A percentile compares a stretch with the other conserved stretches of the same genome.
phyloP scores from a whole-genome alignment of 768 basidiomycete genomes.

The Amanita fuliginea region DNA sequence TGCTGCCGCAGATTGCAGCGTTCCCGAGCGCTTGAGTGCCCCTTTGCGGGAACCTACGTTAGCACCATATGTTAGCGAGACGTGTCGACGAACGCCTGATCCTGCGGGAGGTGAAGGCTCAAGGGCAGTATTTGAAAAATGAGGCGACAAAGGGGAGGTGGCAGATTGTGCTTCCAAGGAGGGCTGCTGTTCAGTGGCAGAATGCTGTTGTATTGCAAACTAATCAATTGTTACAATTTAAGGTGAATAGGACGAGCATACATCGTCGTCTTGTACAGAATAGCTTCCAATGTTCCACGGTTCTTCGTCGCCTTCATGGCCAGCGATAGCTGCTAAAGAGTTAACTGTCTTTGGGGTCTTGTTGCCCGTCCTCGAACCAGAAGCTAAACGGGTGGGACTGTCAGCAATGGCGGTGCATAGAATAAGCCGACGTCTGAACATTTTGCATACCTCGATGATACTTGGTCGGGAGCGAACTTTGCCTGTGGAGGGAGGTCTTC shows the following conservation, averaged over 20 bases:
- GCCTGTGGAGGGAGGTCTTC: conserved; percentile 69
- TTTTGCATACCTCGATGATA: conserved; percentile 57
- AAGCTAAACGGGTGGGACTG: conserved; percentile 25
- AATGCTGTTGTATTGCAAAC: conserved; percentile 11
- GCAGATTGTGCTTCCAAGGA: conserved; percentile 21
- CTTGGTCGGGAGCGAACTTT: conserved; percentile 70
- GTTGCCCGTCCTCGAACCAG: conserved; percentile 45
- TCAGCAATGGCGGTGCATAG: conserved; percentile 6
- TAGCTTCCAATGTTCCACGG: conserved; percentile 67
- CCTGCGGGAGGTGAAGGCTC: conserved; percentile 61
- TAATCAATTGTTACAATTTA: background rate
- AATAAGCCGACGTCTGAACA: conserved; percentile 1
- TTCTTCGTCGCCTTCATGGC: conserved; percentile 82
- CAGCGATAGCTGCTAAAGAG: conserved; percentile 76
- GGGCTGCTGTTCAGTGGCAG: conserved; percentile 13
- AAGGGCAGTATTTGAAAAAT: conserved; percentile 36
- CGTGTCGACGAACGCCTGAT: conserved; percentile 67
- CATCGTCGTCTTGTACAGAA: conserved; percentile 58
- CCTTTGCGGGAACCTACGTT: conserved; percentile 41
- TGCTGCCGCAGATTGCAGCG: conserved; percentile 47
- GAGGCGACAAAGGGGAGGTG: conserved; percentile 56
- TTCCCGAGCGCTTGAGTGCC: conserved; percentile 64
- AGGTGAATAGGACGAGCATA: conserved; percentile 15
- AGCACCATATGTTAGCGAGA: conserved; percentile 64
- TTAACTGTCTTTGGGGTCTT: conserved; percentile 66